Evolutionary conservation across 495 filamentous ascomycete species (phyloP), one percentile per base, ranked within the genome.

Genomic region (Cenococcum geophilum): DNA sequence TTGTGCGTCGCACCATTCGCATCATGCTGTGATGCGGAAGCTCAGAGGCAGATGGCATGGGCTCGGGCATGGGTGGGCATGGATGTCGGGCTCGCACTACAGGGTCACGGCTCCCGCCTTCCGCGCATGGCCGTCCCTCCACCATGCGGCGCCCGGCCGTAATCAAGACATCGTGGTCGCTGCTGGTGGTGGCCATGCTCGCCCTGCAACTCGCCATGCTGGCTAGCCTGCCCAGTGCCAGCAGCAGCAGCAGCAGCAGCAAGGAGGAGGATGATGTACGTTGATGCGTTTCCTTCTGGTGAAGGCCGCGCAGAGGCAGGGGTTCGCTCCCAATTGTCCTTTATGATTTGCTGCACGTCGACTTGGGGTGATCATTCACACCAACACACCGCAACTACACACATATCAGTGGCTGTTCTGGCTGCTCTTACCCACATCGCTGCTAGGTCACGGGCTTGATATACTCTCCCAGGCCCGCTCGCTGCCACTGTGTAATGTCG

Each of bases 351-450:
- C 64, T 62, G 20, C 20, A 23, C 56, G 36, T 54, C 48, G 36
- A 55, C 57, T 62, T 25, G 60, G 51, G 60, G 56, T 60, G 59
- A 61, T 64, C 61, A 18, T 55, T 55, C 59, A 50, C 47, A 37
- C 32, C 49, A 61, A 51, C 43, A 34, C 65, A 63, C 55, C 59
- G 64, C 25, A 51, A 63, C 35, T 36, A 21, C 59, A 42, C 51
- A 48, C 64, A 64, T 67, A 67, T 58, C 57, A 50, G 50, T 58
- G 52, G 60, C 57, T 57, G 60, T n/a, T n/a, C n/a, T n/a, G n/a
- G n/a, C n/a, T n/a, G n/a, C n/a, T 40, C 36, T 59, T 40, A 25
- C 52, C 21, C 60, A 54, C 59, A 64, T 50, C 50, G 42, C 55
- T 34, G 27, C 43, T 20, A 42, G 42, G 43, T 59, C 59, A 62